phyloP scores from a whole-genome alignment of 2,329 filamentous ascomycete genomes.

The Neoascochyta sp. region DNA sequence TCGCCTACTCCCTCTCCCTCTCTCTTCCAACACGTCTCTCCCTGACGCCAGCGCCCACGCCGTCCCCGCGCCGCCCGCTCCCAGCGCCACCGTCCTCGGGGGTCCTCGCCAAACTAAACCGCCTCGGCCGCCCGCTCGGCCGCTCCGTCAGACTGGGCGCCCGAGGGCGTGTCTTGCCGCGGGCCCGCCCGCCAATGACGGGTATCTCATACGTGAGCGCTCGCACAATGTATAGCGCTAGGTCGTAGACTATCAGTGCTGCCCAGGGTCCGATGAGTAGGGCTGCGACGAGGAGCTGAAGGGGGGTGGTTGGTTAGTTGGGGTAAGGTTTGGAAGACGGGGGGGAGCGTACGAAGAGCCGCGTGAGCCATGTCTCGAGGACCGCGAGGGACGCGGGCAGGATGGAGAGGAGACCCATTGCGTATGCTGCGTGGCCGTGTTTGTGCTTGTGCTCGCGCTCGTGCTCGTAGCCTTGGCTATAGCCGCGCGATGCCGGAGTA shows the following conservation, averaged over 20 bases:
- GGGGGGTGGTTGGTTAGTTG: neutral
- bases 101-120: conserved; percentile 45
- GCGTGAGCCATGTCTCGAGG: conserved; percentile 60
- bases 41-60: no score
- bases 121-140: conserved; percentile 48
- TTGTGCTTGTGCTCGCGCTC: no score
- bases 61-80: no score
- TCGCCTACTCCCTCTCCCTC: no score
- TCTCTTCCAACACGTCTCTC: no score
- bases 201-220: conserved; percentile 57
- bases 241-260: conserved; percentile 60
- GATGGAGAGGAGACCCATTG: conserved; percentile 64
- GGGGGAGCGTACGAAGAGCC: conserved; percentile 55
- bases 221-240: conserved; percentile 60
- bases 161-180: conserved; percentile 56
- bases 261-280: conserved; percentile 61
- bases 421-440: no score
- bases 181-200: conserved; percentile 57
- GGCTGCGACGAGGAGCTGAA: neutral
- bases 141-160: conserved; percentile 60
- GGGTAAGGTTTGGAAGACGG: no score
- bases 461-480: no score
- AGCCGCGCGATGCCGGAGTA: no score
- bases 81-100: no score
- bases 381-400: conserved; percentile 56